Conservation (phyloP, 306 rosid species). For the Pueraria montana region DNA sequence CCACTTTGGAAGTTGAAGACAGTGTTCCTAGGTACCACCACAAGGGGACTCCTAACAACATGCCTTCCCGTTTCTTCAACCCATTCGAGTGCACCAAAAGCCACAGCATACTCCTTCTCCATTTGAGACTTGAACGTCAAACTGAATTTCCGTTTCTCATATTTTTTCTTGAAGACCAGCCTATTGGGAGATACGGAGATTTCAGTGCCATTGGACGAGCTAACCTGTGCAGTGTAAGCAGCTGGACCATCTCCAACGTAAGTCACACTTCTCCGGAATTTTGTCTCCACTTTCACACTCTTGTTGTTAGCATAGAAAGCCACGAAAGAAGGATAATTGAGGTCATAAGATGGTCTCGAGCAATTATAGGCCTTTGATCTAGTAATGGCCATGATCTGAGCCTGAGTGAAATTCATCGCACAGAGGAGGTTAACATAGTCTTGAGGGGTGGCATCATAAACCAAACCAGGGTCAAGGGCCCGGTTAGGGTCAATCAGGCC, state of each 20-base stretch:
- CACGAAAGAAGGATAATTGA: conserved; percentile 13
- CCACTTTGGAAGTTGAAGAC: background rate
- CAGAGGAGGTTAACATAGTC: conserved; percentile 17
- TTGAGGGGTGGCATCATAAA: conserved; percentile 12
- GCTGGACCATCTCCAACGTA: conserved; percentile 31
- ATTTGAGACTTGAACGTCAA: background rate
- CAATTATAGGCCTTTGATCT: conserved; percentile 28
- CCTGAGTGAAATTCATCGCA: conserved; percentile 4
- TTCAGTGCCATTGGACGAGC: background rate
- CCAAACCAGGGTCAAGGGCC: conserved; percentile 14
- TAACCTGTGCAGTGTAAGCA: background rate
- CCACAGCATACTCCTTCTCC: background rate
- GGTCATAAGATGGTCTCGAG: background rate
- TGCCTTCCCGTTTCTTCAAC: conserved; percentile 6
- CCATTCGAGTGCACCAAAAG: conserved; percentile 5
- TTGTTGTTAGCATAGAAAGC: background rate
- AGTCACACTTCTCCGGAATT: background rate
- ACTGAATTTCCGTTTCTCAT: background rate
- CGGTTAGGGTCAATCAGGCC: conserved; percentile 19
- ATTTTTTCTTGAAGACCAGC: background rate
- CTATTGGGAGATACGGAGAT: conserved; percentile 3
- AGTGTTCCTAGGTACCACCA: background rate
- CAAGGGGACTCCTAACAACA: conserved; percentile 17
- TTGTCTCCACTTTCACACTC: background rate
- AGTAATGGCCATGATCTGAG: conserved; percentile 19